Evolutionary conservation across 169 alveolate species (phyloP).

Genomic region (Cryptosporidium ubiquitum): DNA sequence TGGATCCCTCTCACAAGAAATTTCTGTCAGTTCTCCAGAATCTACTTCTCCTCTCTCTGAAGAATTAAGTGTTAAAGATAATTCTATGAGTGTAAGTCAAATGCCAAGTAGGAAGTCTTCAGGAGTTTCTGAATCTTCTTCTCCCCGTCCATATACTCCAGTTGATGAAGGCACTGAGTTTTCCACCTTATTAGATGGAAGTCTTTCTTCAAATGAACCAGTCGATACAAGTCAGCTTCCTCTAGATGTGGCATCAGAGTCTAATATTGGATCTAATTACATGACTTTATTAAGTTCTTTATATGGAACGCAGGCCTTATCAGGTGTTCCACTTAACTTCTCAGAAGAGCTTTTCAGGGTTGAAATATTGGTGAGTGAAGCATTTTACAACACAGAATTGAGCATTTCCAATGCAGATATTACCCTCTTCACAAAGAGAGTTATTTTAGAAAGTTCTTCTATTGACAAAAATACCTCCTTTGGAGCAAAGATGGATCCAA

Average conservation of each 20-base stretch:
- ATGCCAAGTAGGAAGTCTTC: constrained; percentile 59
- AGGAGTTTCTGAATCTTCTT: background rate
- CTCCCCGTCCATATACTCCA: constrained; percentile 40
- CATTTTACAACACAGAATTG: constrained; percentile 37
- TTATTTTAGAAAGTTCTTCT: background rate
- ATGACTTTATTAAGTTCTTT: constrained; percentile 41
- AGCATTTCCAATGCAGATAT: constrained; percentile 63
- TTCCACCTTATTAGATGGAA: constrained; percentile 50
- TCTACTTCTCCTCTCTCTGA: constrained; percentile 22
- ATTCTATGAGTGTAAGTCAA: background rate
- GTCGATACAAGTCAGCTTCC: constrained; percentile 3
- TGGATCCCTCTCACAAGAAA: background rate
- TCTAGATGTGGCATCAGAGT: background rate
- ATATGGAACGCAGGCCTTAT: constrained; percentile 46
- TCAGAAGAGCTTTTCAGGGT: constrained; percentile 36
- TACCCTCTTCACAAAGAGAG: constrained; percentile 29
- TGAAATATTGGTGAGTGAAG: constrained; percentile 45
- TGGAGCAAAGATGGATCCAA: background rate
- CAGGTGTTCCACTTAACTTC: constrained; percentile 47
- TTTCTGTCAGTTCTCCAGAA: constrained; percentile 9
- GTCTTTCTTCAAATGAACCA: constrained; percentile 12
- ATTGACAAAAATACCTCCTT: background rate
- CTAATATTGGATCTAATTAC: constrained; percentile 12
- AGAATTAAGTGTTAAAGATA: background rate
- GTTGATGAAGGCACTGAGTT: constrained; percentile 34